These are phyloP conservation scores for Grigorovia yakushimaensis DNA, from an alignment of 805 yeast species.

Conservation along the genomic window DNA sequence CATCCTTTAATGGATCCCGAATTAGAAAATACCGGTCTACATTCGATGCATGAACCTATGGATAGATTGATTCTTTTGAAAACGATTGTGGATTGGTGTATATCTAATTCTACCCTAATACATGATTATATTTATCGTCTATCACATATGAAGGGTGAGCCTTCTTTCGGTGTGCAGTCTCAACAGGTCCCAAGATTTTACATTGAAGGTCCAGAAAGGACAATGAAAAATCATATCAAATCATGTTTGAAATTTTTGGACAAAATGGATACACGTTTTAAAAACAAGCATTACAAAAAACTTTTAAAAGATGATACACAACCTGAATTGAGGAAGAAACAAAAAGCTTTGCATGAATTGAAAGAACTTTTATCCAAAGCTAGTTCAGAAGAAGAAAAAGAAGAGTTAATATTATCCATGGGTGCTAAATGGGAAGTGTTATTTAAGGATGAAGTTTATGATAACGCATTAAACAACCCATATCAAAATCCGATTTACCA, in stretches of 20 bases:
- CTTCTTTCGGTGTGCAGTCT: conserved; percentile 17
- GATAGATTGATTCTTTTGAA: conserved; percentile 14
- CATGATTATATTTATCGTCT: conserved; percentile 17
- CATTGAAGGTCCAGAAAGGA: conserved; percentile 13
- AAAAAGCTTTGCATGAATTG: conserved; percentile 9
- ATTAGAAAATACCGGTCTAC: conserved; percentile 13
- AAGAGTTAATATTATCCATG: conserved; percentile 2
- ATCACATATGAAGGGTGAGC: conserved; percentile 18
- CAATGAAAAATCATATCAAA: conserved; percentile 11
- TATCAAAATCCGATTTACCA: conserved; percentile 18
- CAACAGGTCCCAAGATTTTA: conserved; percentile 18
- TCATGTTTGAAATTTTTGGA: conserved; percentile 12
- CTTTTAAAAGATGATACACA: conserved; percentile 13
- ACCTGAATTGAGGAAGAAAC: conserved; percentile 10
- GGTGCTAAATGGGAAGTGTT: conserved; percentile 15
- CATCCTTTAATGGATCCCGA: conserved; percentile 13
- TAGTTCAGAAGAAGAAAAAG: conserved; percentile 9
- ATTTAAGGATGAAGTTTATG: conserved; percentile 16
- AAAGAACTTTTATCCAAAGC: conserved; percentile 6
- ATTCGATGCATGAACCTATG: conserved; percentile 9
- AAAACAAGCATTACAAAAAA: conserved; percentile 17
- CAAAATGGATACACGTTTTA: conserved; percentile 13
- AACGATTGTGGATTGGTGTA: conserved; percentile 16
- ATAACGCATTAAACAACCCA: conserved; percentile 18
- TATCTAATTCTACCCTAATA: conserved; percentile 12